Base-by-base conservation (phyloP, 345 rosid species). In the Pelargonium nanum region DNA sequence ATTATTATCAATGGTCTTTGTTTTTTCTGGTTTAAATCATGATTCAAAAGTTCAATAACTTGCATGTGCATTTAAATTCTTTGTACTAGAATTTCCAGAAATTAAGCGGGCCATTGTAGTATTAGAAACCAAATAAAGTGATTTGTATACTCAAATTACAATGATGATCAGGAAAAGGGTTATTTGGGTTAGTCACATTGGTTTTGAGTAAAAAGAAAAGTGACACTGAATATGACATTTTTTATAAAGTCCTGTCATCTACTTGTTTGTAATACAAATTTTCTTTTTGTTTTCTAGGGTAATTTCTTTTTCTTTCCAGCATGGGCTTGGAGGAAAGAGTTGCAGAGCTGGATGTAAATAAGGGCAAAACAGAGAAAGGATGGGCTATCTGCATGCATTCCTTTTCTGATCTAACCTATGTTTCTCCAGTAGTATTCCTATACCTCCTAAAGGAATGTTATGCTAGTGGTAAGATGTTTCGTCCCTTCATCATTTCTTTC, bases 401-500 rank as follows among this genome's bases (percentile, higher is more conserved):
- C 4, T 83, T 79, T 58, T 77, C 83, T 22, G 82, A 89, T 75
- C 71, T 89, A 24, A 80, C 83, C 22, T n/a, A 72, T 67, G 74
- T 78, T 26, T 83, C 95, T 53, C 95, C 97, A 0, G 55, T 83
- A 32, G 90, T 89, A 2, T 89, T 89, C 81, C 64, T 87, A 45
- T 81, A 80, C 74, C 95, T 89, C 59, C 73, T 87, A 72, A 85
- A 89, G 75, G 84, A 83, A 75, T 85, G 92, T 57, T 89, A 89
- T 66, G 24, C 62, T 70, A 75, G 79, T 67, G 97, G 92, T 89
- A 77, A 68, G 71, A 54, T 40, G 26, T 48, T 52, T 53, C 28
- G 55, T 53, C 55, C 45, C 48, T 65, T 59, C 6, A 21, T 51
- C 51, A 53, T 59, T 50, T 56, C 13, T 65, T 26, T 20, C 56